Evolutionary conservation across 2,329 filamentous ascomycete genomes (phyloP).

Genomic region (Nemania sp.): DNA sequence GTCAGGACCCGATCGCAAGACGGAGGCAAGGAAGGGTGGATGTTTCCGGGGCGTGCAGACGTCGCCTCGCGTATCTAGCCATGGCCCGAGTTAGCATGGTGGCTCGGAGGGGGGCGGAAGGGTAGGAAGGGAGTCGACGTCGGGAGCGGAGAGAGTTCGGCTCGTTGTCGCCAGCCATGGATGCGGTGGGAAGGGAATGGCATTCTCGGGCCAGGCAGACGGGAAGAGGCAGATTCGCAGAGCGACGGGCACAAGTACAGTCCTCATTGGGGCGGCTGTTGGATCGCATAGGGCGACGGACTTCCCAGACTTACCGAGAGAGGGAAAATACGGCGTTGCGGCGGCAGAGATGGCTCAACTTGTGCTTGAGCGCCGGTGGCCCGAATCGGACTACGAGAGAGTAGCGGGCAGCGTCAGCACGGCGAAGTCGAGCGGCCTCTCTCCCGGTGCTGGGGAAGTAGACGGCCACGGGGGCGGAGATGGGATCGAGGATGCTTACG

Average conservation of each 20-base stretch:
- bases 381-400: conserved; percentile 36
- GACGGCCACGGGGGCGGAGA: conserved; percentile 26
- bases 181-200: conserved; percentile 24
- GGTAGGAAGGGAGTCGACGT: conserved; percentile 11
- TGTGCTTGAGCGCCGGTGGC: conserved; percentile 36
- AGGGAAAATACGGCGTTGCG: conserved; percentile 41
- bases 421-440: conserved; percentile 14
- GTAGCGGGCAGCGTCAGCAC: conserved; percentile 28
- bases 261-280: conserved; percentile 29
- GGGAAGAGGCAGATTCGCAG: conserved; percentile 25
- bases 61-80: conserved; percentile 19
- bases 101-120: conserved; percentile 9
- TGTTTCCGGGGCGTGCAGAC: conserved; percentile 21
- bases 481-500: conserved; percentile 32
- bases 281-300: conserved; percentile 45
- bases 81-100: conserved; percentile 25
- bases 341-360: conserved; percentile 41
- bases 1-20: conserved; percentile 37
- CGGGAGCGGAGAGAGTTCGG: conserved; percentile 10
- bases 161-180: conserved; percentile 24
- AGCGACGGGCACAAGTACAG: conserved; percentile 27
- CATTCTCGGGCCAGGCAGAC: conserved; percentile 18
- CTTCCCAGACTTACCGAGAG: conserved; percentile 45
- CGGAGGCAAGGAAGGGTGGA: conserved; percentile 17
- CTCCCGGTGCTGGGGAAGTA: conserved; percentile 12